Evolutionary conservation across 805 yeast genomes (phyloP).

Genomic region (Saturnispora besseyi): DNA sequence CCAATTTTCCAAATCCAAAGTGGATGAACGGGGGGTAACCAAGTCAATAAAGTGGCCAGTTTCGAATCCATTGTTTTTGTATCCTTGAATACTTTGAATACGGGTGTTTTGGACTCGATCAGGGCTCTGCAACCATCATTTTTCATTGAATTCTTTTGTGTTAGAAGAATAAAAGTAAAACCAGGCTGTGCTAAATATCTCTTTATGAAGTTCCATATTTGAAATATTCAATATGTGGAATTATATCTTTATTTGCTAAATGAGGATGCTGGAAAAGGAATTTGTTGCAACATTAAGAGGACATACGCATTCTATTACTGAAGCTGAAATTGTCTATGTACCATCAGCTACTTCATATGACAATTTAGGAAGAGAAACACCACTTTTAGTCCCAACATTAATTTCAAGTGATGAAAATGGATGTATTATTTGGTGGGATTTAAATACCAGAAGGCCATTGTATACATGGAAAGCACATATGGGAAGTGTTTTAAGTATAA

Average conservation of each 20-base stretch:
- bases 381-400: conserved; percentile 30
- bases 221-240: not conserved
- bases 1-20: conserved; percentile 3
- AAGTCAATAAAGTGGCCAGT: not conserved
- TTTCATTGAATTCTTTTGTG: not conserved
- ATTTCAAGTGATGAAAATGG: conserved; percentile 58
- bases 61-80: not conserved
- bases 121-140: not conserved
- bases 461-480: conserved; percentile 54
- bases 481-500: conserved; percentile 38
- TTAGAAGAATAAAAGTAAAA: not conserved
- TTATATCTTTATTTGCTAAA: not conserved
- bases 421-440: conserved; percentile 55
- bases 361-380: conserved; percentile 9
- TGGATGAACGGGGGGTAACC: conserved; percentile 1
- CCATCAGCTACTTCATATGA: conserved; percentile 7
- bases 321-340: conserved; percentile 3
- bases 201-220: not conserved
- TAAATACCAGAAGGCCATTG: conserved; percentile 45
- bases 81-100: not conserved
- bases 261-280: conserved; percentile 14
- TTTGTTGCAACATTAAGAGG: conserved; percentile 30
- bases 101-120: not conserved
- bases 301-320: conserved; percentile 17
- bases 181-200: not conserved